Percentiles rank a stretch among this genome's conserved stretches.
Conservation (phyloP, 2,329 filamentous ascomycete genomes). For the Chaetoscypha palmicola region DNA sequence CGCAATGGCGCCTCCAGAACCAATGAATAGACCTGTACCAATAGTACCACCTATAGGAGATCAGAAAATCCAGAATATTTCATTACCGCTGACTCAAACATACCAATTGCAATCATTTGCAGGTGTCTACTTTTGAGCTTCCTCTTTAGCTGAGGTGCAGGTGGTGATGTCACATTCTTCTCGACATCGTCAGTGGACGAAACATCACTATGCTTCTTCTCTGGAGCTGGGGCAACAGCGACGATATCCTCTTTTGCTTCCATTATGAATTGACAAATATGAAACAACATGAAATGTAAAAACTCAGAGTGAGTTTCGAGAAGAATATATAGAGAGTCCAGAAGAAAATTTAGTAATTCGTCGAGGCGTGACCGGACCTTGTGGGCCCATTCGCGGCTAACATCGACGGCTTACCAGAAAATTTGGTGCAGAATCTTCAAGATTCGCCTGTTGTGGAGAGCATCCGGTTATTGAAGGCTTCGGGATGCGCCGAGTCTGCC, state of each 20-base stretch:
- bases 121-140: conserved; percentile 52
- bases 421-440: background rate
- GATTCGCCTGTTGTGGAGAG: background rate
- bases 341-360: background rate
- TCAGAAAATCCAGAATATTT: conserved; percentile 2
- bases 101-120: conserved; percentile 59
- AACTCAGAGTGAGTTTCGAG: background rate
- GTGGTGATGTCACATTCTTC: conserved; percentile 15
- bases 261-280: background rate
- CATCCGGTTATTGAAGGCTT: conserved; percentile 1
- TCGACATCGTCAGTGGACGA: conserved; percentile 23
- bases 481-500: background rate
- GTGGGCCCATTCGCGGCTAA: background rate
- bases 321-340: background rate
- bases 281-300: background rate
- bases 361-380: background rate
- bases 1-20: conserved; percentile 55
- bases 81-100: background rate
- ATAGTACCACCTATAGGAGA: conserved; percentile 49
- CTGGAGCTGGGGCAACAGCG: background rate
- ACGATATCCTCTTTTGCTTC: background rate
- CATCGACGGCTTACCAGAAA: background rate
- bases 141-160: conserved; percentile 20
- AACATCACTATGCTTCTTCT: background rate
- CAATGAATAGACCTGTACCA: conserved; percentile 67